A percentile compares a stretch with the other conserved stretches of the same genome.
Conservation (phyloP, 306 rosid genomes). For the Ziziphus jujuba region DNA sequence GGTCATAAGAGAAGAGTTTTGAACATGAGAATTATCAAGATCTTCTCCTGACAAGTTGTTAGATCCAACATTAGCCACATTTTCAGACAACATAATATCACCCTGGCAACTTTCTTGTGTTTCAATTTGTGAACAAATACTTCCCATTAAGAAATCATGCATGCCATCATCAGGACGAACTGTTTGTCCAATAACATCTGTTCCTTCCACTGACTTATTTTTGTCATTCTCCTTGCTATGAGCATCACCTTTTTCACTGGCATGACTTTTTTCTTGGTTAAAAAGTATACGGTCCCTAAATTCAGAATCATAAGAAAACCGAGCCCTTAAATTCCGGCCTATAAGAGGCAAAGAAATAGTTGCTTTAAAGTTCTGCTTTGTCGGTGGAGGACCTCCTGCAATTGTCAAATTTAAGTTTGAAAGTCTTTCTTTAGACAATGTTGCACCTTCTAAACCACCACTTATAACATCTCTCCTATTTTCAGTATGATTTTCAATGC, state of each 20-base stretch:
- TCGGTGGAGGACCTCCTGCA: conserved; percentile 98
- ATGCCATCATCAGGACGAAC: conserved; percentile 36
- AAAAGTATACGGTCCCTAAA: conserved; percentile 35
- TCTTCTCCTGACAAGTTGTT: conserved; percentile 38
- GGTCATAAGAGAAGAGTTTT: conserved; percentile 17
- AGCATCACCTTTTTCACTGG: conserved; percentile 13
- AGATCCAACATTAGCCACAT: conserved; percentile 34
- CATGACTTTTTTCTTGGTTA: conserved; percentile 24
- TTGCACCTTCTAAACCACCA: conserved; percentile 33
- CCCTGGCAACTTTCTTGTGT: neutral
- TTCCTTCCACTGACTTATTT: conserved; percentile 10
- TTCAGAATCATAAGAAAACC: conserved; percentile 57
- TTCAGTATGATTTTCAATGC: conserved; percentile 33
- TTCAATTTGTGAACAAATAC: neutral
- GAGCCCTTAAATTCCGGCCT: conserved; percentile 81
- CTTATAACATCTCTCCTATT: conserved; percentile 32
- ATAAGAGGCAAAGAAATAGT: conserved; percentile 75
- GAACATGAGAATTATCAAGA: conserved; percentile 44
- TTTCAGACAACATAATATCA: conserved; percentile 23
- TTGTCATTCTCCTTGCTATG: conserved; percentile 7
- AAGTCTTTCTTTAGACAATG: conserved; percentile 42
- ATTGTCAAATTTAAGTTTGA: conserved; percentile 70
- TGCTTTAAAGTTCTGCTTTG: conserved; percentile 84
- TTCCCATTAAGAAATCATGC: conserved; percentile 26
- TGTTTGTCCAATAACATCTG: conserved; percentile 10